Conservation (phyloP, 1,284 basidiomycete species). For the Rhodotorula sp. region DNA sequence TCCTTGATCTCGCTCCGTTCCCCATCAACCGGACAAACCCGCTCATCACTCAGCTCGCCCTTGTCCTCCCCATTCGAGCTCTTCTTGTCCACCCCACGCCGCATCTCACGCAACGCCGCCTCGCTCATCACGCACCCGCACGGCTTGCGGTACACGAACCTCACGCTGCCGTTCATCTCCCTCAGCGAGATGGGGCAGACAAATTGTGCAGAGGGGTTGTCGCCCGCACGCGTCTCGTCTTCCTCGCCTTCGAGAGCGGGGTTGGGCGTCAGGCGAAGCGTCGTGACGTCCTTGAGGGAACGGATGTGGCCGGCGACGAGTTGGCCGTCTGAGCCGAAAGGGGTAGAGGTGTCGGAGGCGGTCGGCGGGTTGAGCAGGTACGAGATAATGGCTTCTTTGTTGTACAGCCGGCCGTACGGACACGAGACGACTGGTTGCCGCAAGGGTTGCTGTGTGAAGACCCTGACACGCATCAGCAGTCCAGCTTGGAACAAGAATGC, state of each 20-base stretch:
- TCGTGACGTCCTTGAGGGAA: slow-evolving; percentile 83
- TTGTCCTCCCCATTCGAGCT: slow-evolving; percentile 11
- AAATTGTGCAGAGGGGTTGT: slow-evolving; percentile 60
- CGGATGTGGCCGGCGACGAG: slow-evolving; percentile 65
- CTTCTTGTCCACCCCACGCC: slow-evolving; percentile 9
- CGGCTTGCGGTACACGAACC: slow-evolving; percentile 77
- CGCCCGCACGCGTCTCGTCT: neutral
- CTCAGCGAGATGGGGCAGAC: slow-evolving; percentile 84
- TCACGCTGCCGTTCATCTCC: slow-evolving; percentile 86
- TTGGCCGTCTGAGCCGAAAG: slow-evolving; percentile 43
- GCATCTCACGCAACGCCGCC: slow-evolving; percentile 61
- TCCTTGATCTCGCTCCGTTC: slow-evolving; percentile 7
- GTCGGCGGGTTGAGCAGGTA: slow-evolving; percentile 64
- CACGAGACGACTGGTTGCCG: slow-evolving; percentile 83
- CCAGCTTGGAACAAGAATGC: too few relatives aligned
- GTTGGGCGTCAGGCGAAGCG: slow-evolving; percentile 73
- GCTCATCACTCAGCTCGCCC: slow-evolving; percentile 18
- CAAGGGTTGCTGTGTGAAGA: slow-evolving; percentile 62
- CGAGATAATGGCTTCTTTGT: slow-evolving; percentile 86
- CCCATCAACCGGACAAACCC: slow-evolving; percentile 36
- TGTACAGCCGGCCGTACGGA: slow-evolving; percentile 85
- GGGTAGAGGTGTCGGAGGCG: slow-evolving; percentile 5
- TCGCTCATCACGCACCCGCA: slow-evolving; percentile 88
- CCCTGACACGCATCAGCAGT: too few relatives aligned
- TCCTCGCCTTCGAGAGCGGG: slow-evolving; percentile 49